A percentile compares a stretch with the other conserved stretches of the same genome.
phyloP scores from a whole-genome alignment of 768 basidiomycete species.

The Sarcodon aspratus region DNA sequence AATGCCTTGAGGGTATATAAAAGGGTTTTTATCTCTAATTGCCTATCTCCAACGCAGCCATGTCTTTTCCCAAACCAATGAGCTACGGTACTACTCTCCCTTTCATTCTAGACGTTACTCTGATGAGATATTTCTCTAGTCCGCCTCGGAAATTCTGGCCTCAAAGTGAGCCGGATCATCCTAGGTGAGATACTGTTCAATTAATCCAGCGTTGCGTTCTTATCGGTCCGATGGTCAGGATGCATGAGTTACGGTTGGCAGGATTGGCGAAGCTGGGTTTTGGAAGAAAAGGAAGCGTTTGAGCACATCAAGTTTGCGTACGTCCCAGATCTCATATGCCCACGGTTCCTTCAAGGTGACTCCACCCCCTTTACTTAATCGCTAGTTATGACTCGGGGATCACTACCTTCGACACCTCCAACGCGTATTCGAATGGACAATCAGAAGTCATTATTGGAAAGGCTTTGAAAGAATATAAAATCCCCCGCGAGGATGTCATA shows the following conservation, averaged over 20 bases:
- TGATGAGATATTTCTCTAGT: conserved; percentile 9
- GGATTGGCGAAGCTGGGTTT: conserved; percentile 20
- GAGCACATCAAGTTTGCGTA: conserved; percentile 25
- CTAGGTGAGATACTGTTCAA: conserved; percentile 14
- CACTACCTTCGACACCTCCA: conserved; percentile 18
- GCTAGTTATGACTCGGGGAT: conserved; percentile 11
- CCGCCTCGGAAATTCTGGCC: conserved; percentile 30
- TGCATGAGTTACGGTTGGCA: conserved; percentile 15
- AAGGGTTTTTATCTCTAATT: too few relatives aligned
- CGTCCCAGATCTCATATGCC: not conserved
- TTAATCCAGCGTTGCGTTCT: not conserved
- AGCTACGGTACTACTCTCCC: too few relatives aligned
- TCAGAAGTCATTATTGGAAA: conserved; percentile 10
- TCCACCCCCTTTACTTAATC: not conserved
- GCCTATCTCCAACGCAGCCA: too few relatives aligned
- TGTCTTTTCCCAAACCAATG: not conserved
- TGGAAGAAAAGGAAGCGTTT: conserved; percentile 22
- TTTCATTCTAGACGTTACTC: too few relatives aligned
- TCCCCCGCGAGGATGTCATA: conserved; percentile 15
- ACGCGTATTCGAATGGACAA: conserved; percentile 12
- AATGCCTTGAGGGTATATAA: too few relatives aligned
- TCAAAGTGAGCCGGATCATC: conserved; percentile 27
- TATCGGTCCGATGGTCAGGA: conserved; percentile 5
- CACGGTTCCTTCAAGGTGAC: not conserved
- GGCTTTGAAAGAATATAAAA: conserved; percentile 5